Evolutionary conservation across 1,139 yeast genomes (phyloP).

Genomic region (Kurtzmaniella quercitrusa): DNA sequence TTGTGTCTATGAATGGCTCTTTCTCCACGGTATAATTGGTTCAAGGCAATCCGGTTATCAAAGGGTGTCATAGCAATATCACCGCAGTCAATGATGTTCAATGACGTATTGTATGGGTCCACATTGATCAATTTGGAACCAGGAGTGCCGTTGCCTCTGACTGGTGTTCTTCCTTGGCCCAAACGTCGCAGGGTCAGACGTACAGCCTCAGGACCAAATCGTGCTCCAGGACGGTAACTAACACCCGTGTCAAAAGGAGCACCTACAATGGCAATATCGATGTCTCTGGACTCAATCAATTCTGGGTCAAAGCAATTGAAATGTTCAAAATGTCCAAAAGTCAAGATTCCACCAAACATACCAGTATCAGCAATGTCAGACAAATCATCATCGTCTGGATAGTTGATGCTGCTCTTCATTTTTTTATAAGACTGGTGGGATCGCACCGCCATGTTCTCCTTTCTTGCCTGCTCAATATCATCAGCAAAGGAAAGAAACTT

Average conservation of each 20-base stretch:
- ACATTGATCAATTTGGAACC: constrained; percentile 15
- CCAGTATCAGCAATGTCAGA: constrained; percentile 23
- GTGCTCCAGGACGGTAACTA: constrained; percentile 45
- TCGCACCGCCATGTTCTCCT: constrained; percentile 3
- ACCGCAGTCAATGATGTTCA: constrained; percentile 47
- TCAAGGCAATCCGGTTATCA: constrained; percentile 49
- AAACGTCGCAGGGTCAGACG: constrained; percentile 37
- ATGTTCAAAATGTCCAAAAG: constrained; percentile 41
- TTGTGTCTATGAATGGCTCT: constrained; percentile 36
- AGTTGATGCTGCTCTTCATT: constrained; percentile 20
- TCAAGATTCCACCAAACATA: constrained; percentile 41
- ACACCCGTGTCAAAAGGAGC: constrained; percentile 53
- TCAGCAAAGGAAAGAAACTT: constrained; percentile 1
- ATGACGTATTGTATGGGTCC: constrained; percentile 26
- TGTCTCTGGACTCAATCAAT: constrained; percentile 8
- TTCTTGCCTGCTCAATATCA: neutral
- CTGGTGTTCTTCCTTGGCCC: constrained; percentile 29
- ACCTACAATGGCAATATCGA: constrained; percentile 48
- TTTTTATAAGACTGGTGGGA: constrained; percentile 16
- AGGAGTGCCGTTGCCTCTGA: constrained; percentile 24
- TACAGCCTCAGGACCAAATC: constrained; percentile 48
- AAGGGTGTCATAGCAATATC: constrained; percentile 55
- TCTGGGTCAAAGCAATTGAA: constrained; percentile 32
- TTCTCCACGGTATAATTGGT: constrained; percentile 49
- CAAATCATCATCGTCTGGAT: constrained; percentile 37